Conservation (phyloP, 768 basidiomycete genomes). For the Mycena venus region DNA sequence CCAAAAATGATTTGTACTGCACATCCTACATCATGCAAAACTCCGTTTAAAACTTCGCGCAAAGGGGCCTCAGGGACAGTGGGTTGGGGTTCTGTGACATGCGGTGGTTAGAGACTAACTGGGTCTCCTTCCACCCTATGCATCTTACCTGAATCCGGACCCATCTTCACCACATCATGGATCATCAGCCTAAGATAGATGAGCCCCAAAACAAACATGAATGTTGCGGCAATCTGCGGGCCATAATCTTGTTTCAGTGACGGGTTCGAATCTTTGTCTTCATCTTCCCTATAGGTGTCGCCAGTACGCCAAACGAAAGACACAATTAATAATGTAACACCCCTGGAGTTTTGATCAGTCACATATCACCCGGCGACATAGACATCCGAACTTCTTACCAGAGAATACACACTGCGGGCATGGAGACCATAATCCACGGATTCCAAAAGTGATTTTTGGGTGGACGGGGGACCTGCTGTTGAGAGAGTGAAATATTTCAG, state of each 20-base stretch:
- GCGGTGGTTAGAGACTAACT: not conserved
- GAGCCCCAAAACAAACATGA: not conserved
- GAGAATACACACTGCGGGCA: not conserved
- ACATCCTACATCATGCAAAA: not conserved
- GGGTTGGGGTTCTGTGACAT: not conserved
- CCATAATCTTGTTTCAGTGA: not conserved
- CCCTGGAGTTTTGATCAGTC: not conserved
- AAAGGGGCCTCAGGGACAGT: not conserved
- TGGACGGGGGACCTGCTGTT: not conserved
- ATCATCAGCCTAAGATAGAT: not conserved
- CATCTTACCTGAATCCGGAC: not conserved
- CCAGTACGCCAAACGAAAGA: not conserved
- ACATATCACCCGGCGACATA: no score
- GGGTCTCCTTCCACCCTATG: not conserved
- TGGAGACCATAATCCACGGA: not conserved
- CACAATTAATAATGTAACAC: not conserved
- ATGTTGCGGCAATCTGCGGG: not conserved
- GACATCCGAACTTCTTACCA: no score
- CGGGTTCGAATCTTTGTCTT: not conserved
- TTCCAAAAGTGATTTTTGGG: not conserved
- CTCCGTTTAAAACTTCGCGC: not conserved
- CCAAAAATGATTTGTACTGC: not conserved
- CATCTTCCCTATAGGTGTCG: not conserved
- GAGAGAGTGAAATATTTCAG: not conserved
- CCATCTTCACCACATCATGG: not conserved